phyloP scores from a whole-genome alignment of 805 yeast genomes.

The Schwanniomyces polymorphus region DNA sequence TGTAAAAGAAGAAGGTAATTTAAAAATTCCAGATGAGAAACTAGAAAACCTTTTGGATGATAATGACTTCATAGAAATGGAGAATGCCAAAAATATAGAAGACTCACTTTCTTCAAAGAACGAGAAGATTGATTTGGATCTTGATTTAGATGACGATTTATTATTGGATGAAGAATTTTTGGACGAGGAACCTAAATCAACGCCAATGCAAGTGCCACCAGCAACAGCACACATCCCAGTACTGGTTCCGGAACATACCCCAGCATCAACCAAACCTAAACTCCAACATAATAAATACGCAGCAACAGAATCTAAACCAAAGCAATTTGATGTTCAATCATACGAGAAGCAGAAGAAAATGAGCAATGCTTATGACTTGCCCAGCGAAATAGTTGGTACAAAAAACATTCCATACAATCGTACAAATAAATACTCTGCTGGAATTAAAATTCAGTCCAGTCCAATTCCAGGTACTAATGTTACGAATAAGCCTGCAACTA shows the following conservation, averaged over 20 bases:
- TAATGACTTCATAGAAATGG: not conserved
- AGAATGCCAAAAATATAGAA: not conserved
- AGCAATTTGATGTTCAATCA: not conserved
- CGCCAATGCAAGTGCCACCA: not conserved
- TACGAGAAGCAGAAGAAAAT: constrained; percentile 42
- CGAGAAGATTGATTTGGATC: not conserved
- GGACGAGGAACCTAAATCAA: constrained; percentile 19
- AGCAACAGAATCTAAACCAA: not conserved
- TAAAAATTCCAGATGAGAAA: not conserved
- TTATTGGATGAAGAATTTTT: constrained; percentile 38
- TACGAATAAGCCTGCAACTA: not conserved
- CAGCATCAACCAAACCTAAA: not conserved
- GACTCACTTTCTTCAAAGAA: not conserved
- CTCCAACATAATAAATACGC: not conserved
- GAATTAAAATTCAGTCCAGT: constrained; percentile 3
- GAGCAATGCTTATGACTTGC: constrained; percentile 80
- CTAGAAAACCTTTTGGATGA: not conserved
- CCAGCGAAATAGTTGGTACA: constrained; percentile 51
- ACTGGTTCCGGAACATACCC: constrained; percentile 7
- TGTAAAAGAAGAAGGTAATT: not conserved
- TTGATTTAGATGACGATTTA: constrained; percentile 30
- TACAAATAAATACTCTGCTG: constrained; percentile 20
- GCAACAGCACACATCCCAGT: not conserved
- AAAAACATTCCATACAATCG: constrained; percentile 39
- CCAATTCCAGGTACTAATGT: not conserved